phyloP scores from a whole-genome alignment of 371 early-diverging fungal genomes.

The Phascolomyces articulosus region DNA sequence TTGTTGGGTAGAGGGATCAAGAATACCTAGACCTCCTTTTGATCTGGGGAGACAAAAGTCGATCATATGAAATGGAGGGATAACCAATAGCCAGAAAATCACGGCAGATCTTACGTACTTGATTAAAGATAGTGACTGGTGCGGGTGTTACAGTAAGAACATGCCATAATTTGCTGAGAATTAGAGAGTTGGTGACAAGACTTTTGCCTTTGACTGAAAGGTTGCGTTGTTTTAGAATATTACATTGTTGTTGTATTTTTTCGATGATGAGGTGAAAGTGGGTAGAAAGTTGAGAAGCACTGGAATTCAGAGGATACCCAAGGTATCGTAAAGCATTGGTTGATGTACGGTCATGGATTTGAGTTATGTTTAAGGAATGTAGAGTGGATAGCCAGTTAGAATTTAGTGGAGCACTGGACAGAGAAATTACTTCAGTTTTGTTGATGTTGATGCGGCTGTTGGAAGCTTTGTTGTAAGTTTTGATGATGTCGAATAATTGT shows the following conservation, averaged over 20 bases:
- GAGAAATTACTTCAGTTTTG: constrained; percentile 4
- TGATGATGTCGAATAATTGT: not conserved
- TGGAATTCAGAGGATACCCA: not conserved
- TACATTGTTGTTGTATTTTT: not conserved
- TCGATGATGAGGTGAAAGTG: constrained; percentile 11
- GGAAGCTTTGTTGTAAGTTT: not conserved
- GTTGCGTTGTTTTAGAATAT: not conserved
- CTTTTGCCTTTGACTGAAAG: constrained; percentile 19
- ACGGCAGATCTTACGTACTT: not conserved
- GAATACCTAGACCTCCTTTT: not conserved
- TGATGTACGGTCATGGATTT: not conserved
- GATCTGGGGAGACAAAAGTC: not conserved
- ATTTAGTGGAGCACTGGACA: not conserved
- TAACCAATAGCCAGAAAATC: not conserved
- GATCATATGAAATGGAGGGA: not conserved
- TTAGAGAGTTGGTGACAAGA: constrained; percentile 17
- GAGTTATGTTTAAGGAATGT: not conserved
- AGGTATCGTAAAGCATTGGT: not conserved
- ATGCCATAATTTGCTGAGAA: constrained; percentile 5
- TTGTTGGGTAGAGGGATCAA: not conserved
- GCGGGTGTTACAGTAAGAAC: not conserved
- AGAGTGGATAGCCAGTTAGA: not conserved
- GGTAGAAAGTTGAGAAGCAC: constrained; percentile 9
- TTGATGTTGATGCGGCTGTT: constrained; percentile 8
- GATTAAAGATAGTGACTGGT: not conserved